These are phyloP conservation scores for Arachnomyces sp. DNA, from an alignment of 2,329 filamentous ascomycete genomes.

Conservation along the genomic window DNA sequence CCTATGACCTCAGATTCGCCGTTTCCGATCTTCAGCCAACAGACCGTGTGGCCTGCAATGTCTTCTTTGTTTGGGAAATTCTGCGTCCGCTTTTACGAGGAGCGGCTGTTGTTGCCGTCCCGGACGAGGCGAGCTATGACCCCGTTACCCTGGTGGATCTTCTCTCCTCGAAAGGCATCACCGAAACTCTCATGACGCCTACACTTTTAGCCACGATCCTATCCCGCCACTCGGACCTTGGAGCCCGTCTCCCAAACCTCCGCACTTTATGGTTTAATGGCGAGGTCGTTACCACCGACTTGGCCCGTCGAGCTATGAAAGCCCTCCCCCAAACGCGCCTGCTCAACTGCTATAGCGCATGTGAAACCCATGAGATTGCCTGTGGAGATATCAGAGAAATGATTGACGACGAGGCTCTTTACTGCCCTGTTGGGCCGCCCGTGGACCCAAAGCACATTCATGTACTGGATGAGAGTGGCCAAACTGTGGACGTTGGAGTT, in stretches of 20 bases:
- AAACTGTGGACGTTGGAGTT: slow-evolving; percentile 54
- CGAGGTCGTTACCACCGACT: slow-evolving; percentile 72
- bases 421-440: slow-evolving; percentile 67
- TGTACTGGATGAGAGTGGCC: slow-evolving; percentile 62
- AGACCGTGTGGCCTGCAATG: slow-evolving; percentile 78
- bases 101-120: slow-evolving; percentile 66
- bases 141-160: slow-evolving; percentile 66
- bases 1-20: slow-evolving; percentile 64
- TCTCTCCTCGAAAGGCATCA: slow-evolving; percentile 58
- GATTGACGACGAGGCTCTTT: slow-evolving; percentile 54
- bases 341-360: slow-evolving; percentile 75
- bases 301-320: slow-evolving; percentile 60
- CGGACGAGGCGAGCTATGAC: slow-evolving; percentile 71
- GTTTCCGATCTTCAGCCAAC: slow-evolving; percentile 63
- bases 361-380: slow-evolving; percentile 73
- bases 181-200: slow-evolving; percentile 77
- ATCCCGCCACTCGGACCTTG: slow-evolving; percentile 60
- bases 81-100: slow-evolving; percentile 67
- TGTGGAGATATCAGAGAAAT: slow-evolving; percentile 67
- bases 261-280: slow-evolving; percentile 73
- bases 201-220: slow-evolving; percentile 69
- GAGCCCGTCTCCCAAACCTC: slow-evolving; percentile 55
- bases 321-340: slow-evolving; percentile 62
- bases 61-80: slow-evolving; percentile 83
- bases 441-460: slow-evolving; percentile 63